Base-by-base conservation (phyloP, 2,329 filamentous ascomycete genomes). In the Teratosphaeria pseudoeucalypti region DNA sequence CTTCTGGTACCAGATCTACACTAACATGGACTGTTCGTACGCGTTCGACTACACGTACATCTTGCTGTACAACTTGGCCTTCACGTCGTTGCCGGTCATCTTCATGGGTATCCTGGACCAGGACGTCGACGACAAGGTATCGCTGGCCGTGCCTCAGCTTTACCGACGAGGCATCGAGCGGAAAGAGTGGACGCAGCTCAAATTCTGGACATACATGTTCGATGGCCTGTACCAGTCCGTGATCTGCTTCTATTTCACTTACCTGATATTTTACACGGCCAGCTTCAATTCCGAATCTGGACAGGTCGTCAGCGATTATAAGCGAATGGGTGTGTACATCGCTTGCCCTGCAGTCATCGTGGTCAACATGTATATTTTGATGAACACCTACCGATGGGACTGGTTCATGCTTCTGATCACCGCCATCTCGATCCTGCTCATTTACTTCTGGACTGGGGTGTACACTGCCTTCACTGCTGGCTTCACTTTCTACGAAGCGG, bases 1-100 rank as follows among this genome's bases (percentile, higher is more conserved):
- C 60, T 96, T 97, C 81, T 97, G 92, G 92, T 99, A 89, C 75
- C 91, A 95, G 72, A 90, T 96, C 58, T 99, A 88, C 76, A 90
- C 89, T 79, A 88, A 95, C 76, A 96, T 95, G 73, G 94, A 99
- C 77, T 91, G 92, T 74, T 92, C 92, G 54, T 97, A 96, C 72
- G 85, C 96, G 57, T 96, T 95, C 77, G 94, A 99, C 74, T 96
- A 96, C 78, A 95, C 90, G 47, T 99, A 97, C 76, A 96, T 99
- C 69, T 81, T 97, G 63, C 82, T 97, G 72, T 96, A 95, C 81
- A 97, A 97, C 77, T 79, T 99, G 73, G 89, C 92, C 60, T 99
- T 99, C 75, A 99, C 94, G 6, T 99, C 94, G 16, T 76, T 99
- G 23, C 91, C 94, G 2, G 89, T 97, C 62, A 92, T 94, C 66